phyloP scores from a whole-genome alignment of 352 stramenopile species.

The Heterotrichella gracilis region DNA sequence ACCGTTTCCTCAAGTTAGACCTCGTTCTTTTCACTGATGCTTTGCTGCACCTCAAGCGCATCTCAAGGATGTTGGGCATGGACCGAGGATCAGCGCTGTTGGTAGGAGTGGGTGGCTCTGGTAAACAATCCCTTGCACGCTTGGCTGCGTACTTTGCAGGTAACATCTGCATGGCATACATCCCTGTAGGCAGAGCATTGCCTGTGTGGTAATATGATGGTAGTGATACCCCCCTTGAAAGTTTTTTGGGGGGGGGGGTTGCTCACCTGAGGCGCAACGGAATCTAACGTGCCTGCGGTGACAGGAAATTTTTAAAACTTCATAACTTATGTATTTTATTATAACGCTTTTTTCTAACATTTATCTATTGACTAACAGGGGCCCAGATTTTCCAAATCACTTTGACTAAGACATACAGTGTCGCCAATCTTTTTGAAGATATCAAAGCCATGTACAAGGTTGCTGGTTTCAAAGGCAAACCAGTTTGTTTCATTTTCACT shows the following conservation, averaged over 20 bases:
- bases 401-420: constrained; percentile 89
- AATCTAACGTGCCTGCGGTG: too few species aligned
- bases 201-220: too few species aligned
- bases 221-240: too few species aligned
- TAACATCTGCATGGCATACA: too few species aligned
- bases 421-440: constrained; percentile 79
- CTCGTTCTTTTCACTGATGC: constrained; percentile 91
- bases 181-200: too few species aligned
- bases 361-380: too few species aligned
- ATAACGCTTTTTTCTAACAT: too few species aligned
- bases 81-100: constrained; percentile 64
- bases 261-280: too few species aligned
- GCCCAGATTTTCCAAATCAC: constrained; percentile 89
- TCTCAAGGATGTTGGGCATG: constrained; percentile 77
- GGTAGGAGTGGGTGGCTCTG: constrained; percentile 73
- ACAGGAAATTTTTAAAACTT: too few species aligned
- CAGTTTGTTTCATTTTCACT: constrained; percentile 85
- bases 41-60: constrained; percentile 65
- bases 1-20: constrained; percentile 66
- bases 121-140: constrained; percentile 77
- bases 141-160: constrained; percentile 74
- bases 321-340: too few species aligned
- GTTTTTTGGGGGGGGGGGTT: too few species aligned
- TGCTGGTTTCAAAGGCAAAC: constrained; percentile 65
- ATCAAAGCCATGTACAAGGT: constrained; percentile 75